Evolutionary conservation across 1,284 basidiomycete genomes (phyloP).

Genomic region (Tremellales sp.): DNA sequence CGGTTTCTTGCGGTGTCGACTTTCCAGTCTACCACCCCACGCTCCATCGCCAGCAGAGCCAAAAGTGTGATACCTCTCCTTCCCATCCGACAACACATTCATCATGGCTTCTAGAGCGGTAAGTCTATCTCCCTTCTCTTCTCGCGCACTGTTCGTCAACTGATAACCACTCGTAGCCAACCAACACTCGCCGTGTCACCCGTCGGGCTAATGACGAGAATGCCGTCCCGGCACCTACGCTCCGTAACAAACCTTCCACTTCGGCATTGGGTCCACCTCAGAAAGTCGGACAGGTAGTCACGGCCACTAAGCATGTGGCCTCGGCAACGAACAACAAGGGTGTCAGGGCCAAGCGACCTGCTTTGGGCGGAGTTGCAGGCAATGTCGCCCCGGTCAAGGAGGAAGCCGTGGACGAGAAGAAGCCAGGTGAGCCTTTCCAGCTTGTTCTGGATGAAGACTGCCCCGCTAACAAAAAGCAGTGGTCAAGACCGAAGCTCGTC

Average conservation of each 20-base stretch:
- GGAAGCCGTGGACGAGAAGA: slow-evolving; percentile 20
- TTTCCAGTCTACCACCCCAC: too few relatives aligned
- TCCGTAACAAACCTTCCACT: slow-evolving; percentile 26
- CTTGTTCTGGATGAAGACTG: too few relatives aligned
- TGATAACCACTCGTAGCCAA: slow-evolving; percentile 6
- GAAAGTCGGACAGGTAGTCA: slow-evolving; percentile 12
- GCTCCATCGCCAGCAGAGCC: too few relatives aligned
- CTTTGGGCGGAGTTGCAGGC: slow-evolving; percentile 34
- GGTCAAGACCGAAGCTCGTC: slow-evolving; percentile 26
- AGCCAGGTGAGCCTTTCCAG: neutral
- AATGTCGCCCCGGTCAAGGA: slow-evolving; percentile 23
- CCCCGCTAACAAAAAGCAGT: slow-evolving; percentile 12
- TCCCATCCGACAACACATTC: neutral
- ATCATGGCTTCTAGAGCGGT: slow-evolving; percentile 30
- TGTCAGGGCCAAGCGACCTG: slow-evolving; percentile 43
- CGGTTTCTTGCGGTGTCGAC: too few relatives aligned
- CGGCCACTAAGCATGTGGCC: slow-evolving; percentile 1
- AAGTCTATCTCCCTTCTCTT: slow-evolving; percentile 7
- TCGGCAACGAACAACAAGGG: slow-evolving; percentile 7
- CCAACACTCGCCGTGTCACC: slow-evolving; percentile 26
- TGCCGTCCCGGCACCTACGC: slow-evolving; percentile 28
- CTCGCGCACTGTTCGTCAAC: neutral
- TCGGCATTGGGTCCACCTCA: slow-evolving; percentile 30
- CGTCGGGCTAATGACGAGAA: slow-evolving; percentile 43
- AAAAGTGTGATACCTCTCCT: too few relatives aligned